Base-by-base conservation (phyloP, 78 protist species). In the Carpediemonas membranifera region DNA sequence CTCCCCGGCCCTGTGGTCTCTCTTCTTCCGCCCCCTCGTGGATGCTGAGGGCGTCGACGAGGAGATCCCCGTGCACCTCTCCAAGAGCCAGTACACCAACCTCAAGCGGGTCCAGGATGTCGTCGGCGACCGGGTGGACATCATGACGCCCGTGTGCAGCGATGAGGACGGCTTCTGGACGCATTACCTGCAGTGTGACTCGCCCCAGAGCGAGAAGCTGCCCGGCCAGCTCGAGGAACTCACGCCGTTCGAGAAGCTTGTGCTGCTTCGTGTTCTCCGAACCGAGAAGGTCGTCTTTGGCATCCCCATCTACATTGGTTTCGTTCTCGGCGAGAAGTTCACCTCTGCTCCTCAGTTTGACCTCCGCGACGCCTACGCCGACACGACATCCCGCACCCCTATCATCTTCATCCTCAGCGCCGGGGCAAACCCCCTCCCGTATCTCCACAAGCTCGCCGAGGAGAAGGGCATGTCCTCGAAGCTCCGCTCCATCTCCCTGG, bases 261-360 rank as follows among this genome's bases (percentile, higher is more conserved):
- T 79, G 21, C 15, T 88, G 15, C 1, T 84, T 25, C 52, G 71
- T 30, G 52, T 56, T 16, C 41, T 80, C 50, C 72, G 88, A 3
- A 25, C 19, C 19, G 91, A 90, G 76, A 74, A 83, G 59, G 27
- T 84, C 1, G 51, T 77, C 39, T 67, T 51, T 14, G 59, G 60
- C 39, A 39, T 50, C 7, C 24, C 54, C 27, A 3, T 62, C 39
- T 77, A 61, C 59, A 1, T 68, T 31, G 57, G 63, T 33, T 7
- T 0, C 15, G 25, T 18, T 57, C n/a, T 79, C 24, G 90, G 90
- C n/a, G 2, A 15, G 37, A 44, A 25, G 25, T 87, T 59, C 64
- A 55, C 80, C 35, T 79, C 78, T 30, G 91, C 95, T 7, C 92
- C 92, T 0, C 27, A 78, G 24, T 76, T 78, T 53, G 81, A 87